These are phyloP conservation scores for Schizochytrium sp. DNA, from an alignment of 108 stramenopile species.

Conservation along the genomic window DNA sequence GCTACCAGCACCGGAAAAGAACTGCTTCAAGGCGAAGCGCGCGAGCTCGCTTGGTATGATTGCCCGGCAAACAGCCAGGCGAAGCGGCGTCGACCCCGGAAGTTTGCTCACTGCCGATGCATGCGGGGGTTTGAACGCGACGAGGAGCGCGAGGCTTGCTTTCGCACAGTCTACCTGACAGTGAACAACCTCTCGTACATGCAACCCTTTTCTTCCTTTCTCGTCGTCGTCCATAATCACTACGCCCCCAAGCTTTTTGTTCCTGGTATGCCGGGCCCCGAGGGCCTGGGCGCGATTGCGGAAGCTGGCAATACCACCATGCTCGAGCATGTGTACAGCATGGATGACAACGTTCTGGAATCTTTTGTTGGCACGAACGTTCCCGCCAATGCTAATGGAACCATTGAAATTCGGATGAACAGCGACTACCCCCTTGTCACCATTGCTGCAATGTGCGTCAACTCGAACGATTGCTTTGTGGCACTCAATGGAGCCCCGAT, in stretches of 20 bases:
- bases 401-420: not conserved
- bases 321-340: not conserved
- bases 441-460: conserved; percentile 24
- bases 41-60: not conserved
- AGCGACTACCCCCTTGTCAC: conserved; percentile 2
- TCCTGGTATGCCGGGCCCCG: not conserved
- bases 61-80: not conserved
- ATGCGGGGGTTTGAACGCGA: not conserved
- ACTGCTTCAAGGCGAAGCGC: not conserved
- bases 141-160: not conserved
- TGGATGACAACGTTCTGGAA: not conserved
- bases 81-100: not conserved
- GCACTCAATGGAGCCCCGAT: not conserved
- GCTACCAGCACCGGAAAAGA: not conserved
- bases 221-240: conserved; percentile 19
- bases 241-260: conserved; percentile 9
- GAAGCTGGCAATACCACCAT: not conserved
- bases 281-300: not conserved
- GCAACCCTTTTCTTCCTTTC: conserved; percentile 24
- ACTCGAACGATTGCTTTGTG: conserved; percentile 34
- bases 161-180: not conserved
- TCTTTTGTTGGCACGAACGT: not conserved
- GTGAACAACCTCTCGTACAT: conserved; percentile 16
- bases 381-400: not conserved
- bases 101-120: not conserved